Conservation (phyloP, 345 rosid genomes). For the Bretschneidera sinensis region DNA sequence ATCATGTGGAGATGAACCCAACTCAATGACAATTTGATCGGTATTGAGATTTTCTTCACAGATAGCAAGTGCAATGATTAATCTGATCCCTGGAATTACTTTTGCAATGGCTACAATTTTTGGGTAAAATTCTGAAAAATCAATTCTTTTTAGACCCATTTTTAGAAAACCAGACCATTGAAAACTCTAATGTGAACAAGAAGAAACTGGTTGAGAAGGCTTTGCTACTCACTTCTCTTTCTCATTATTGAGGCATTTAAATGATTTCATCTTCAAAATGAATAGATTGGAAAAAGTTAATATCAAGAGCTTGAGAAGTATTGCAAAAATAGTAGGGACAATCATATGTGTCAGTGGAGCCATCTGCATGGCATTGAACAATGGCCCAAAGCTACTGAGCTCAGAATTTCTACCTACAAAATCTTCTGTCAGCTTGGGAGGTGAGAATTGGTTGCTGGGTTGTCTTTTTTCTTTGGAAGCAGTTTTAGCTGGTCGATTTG, state of each 20-base stretch:
- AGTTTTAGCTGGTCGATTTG: constrained; percentile 53
- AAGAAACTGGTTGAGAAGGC: too few relatives aligned
- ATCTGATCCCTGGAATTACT: constrained; percentile 38
- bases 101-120: constrained; percentile 29
- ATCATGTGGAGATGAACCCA: too few relatives aligned
- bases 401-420: constrained; percentile 11
- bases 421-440: constrained; percentile 16
- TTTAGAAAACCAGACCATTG: too few relatives aligned
- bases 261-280: background rate
- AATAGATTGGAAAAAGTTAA: constrained; percentile 36
- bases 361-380: constrained; percentile 51
- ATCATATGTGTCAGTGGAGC: constrained; percentile 49
- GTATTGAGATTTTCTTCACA: too few relatives aligned
- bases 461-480: constrained; percentile 42
- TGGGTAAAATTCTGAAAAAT: constrained; percentile 25
- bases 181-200: too few relatives aligned
- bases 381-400: constrained; percentile 47
- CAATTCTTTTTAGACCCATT: too few relatives aligned
- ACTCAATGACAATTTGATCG: too few relatives aligned
- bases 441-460: constrained; percentile 45
- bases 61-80: constrained; percentile 30
- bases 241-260: too few relatives aligned
- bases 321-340: constrained; percentile 36
- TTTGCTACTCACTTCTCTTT: too few relatives aligned
- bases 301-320: constrained; percentile 18